Conservation (phyloP, 768 basidiomycete species). For the Tulasnella sp. region DNA sequence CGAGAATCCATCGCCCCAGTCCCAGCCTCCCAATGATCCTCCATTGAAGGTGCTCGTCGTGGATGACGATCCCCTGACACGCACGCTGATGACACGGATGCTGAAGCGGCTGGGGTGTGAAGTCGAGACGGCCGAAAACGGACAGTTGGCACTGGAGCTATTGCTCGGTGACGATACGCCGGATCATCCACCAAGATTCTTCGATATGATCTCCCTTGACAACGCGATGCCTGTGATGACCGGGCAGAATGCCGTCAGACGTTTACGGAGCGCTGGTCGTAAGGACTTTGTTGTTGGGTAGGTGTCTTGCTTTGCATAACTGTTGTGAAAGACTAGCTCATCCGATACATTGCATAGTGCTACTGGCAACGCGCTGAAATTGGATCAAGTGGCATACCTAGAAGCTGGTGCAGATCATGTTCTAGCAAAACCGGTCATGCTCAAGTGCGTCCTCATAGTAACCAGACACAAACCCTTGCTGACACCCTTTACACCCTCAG, state of each 20-base stretch:
- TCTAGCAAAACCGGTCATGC: too few species aligned
- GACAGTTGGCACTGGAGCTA: slow-evolving; percentile 24
- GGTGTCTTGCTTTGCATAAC: too few species aligned
- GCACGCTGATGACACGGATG: slow-evolving; percentile 27
- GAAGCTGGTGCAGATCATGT: slow-evolving; percentile 22
- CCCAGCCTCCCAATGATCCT: neutral
- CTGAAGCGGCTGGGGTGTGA: slow-evolving; percentile 25
- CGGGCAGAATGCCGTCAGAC: slow-evolving; percentile 22
- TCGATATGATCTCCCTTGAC: slow-evolving; percentile 26
- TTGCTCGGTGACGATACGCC: slow-evolving; percentile 8
- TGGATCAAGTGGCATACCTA: slow-evolving; percentile 23
- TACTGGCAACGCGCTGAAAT: slow-evolving; percentile 26
- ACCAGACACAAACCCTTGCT: too few species aligned
- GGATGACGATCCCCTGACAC: slow-evolving; percentile 28
- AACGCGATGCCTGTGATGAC: slow-evolving; percentile 23
- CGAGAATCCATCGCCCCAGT: neutral
- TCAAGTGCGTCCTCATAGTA: too few species aligned
- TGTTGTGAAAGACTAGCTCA: too few species aligned
- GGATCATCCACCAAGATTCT: slow-evolving; percentile 16
- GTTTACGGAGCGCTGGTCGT: slow-evolving; percentile 21
- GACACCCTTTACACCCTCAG: too few species aligned
- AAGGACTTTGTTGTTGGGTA: slow-evolving; percentile 25
- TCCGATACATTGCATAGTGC: slow-evolving; percentile 11
- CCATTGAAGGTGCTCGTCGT: slow-evolving; percentile 22
- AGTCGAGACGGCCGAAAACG: slow-evolving; percentile 27